Conservation (phyloP, 2,329 filamentous ascomycete species). For the Aspergillus pseudoviridinutans region DNA sequence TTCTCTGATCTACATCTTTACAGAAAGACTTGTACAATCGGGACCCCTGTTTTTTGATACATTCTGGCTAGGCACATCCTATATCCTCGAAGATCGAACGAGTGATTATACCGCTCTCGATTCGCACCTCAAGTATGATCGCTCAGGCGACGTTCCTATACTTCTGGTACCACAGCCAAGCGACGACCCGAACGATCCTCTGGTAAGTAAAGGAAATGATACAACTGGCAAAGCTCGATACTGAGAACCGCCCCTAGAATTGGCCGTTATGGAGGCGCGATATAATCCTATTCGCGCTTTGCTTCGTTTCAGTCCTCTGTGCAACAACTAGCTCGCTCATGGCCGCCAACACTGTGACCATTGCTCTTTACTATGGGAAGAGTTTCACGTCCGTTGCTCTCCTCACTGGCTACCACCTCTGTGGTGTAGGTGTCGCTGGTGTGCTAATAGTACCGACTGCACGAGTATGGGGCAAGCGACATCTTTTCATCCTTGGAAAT, state of each 20-base stretch:
- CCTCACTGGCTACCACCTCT: conserved; percentile 80
- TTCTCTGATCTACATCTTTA: background rate
- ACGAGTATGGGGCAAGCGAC: conserved; percentile 87
- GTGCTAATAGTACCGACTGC: conserved; percentile 84
- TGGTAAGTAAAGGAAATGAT: conserved; percentile 46
- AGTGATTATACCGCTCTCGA: conserved; percentile 30
- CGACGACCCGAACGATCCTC: conserved; percentile 84
- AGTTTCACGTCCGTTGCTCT: conserved; percentile 74
- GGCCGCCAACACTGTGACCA: conserved; percentile 78
- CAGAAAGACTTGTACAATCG: background rate
- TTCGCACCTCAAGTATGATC: conserved; percentile 66
- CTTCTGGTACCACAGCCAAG: conserved; percentile 88
- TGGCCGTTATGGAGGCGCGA: conserved; percentile 89
- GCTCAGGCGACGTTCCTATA: conserved; percentile 61
- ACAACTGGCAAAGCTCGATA: background rate
- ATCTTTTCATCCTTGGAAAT: conserved; percentile 76
- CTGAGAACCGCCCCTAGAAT: conserved; percentile 46
- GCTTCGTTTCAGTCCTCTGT: conserved; percentile 75
- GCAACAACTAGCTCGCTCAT: conserved; percentile 81
- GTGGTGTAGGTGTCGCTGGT: conserved; percentile 76
- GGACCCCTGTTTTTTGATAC: background rate
- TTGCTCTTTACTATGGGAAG: conserved; percentile 62
- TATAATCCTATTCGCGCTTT: conserved; percentile 72
- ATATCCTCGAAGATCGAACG: conserved; percentile 58
- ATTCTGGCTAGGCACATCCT: conserved; percentile 36